Evolutionary conservation across 768 basidiomycete species (phyloP), one percentile per base, ranked within the genome.

Genomic region (Mycena metata): DNA sequence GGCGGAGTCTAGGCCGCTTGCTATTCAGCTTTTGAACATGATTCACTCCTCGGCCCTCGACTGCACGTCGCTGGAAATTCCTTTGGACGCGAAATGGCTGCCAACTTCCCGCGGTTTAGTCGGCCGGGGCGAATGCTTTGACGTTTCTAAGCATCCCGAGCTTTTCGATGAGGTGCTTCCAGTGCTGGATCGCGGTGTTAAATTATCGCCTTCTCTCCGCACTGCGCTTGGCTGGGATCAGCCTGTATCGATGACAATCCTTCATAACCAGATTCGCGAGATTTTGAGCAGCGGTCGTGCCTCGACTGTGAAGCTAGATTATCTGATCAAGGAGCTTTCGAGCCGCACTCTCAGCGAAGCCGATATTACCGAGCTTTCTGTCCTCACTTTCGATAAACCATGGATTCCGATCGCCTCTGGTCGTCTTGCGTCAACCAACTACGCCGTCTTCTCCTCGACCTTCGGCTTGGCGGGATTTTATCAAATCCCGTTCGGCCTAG

Each of bases 141-240:
- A 81, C 45, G 73, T 73, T n/a, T 75, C 54, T 17, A 72, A 69
- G 55, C 73, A 66, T 13, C 62, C 42, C 33, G 61, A 73, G 45
- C 76, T 86, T 3, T 85, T 83, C 61, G 82, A 86, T 60, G 69
- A 77, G 39, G 83, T 86, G 3, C 70, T 86, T 36, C 69, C 77
- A 1, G 70, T 79, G 1, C 72, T 85, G 50, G 77, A 79, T 30
- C 39, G 67, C 9, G 24, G 47, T 19, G 59, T 79, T 15, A 64
- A 50, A 9, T 59, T 82, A 17, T 76, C 79, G 1, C 46, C 71
- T 7, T 75, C 79, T 0, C 68, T 86, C 30, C 77, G 72, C 12
- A 58, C 54, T 2, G 74, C 75, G 3, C 74, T 86, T 35, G 77
- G 79, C 1, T 88, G 86, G 86, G 75, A 83, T 62, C 58, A 78